These are phyloP conservation scores for Catharanthus roseus DNA, from an alignment of 257 asterid species.

Conservation along the genomic window DNA sequence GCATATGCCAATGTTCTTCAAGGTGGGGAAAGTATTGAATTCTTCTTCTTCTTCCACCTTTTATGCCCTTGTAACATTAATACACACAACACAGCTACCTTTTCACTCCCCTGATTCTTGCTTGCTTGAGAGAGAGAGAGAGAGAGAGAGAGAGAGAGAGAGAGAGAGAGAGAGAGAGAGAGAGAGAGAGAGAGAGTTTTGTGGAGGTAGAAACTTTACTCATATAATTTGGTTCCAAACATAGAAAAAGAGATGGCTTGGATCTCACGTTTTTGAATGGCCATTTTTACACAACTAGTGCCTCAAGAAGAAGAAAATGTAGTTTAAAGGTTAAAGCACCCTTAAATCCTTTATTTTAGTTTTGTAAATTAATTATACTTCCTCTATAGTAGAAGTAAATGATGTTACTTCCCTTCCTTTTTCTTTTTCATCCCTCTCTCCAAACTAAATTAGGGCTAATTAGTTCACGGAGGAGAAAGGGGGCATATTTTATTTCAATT, in stretches of 20 bases:
- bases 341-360: no score
- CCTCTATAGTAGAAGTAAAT: no score
- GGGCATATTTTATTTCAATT: no score
- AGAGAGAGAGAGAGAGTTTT: no score
- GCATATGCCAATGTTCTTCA: conserved; percentile 24
- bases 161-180: no score
- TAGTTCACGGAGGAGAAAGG: no score
- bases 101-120: conserved; percentile 1
- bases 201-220: conserved; percentile 5
- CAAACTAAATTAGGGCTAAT: no score
- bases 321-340: no score
- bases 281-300: neutral
- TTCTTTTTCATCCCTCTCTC: no score
- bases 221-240: conserved; percentile 16
- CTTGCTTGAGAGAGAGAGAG: neutral
- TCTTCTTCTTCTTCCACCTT: conserved; percentile 21
- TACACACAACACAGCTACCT: conserved; percentile 1
- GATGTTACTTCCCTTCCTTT: no score
- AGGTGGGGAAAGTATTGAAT: conserved; percentile 38
- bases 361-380: no score
- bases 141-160: conserved; percentile 1
- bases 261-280: conserved; percentile 24
- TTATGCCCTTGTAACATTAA: conserved; percentile 10
- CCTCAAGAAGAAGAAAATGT: no score
- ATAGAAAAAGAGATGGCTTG: conserved; percentile 31